Base-by-base conservation (phyloP, 331 rosid genomes). In the Rhamnella rubrinervis region DNA sequence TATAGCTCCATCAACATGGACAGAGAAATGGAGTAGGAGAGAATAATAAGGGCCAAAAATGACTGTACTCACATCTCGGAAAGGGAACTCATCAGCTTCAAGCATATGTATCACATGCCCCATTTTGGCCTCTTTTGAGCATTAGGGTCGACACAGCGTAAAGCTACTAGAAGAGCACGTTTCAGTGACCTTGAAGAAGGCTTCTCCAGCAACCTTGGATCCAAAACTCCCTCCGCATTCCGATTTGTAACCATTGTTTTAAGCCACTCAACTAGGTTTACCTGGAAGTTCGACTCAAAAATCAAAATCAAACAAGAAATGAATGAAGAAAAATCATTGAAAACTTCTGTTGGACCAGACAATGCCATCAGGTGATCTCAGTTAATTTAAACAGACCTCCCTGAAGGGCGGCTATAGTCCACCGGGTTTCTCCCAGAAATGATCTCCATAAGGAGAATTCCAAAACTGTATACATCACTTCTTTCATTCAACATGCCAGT, bases 51-150 rank as follows among this genome's bases (percentile, higher is more conserved):
- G n/a, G 40, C 17, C 31, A 25, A 59, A 74, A 74, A 66, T 76
- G 15, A 8, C 39, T 53, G 55, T 47, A 80, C 89, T 80, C 61
- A 87, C 89, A 66, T 84, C 89, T 52, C 89, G 84, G 78, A 82
- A 85, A 28, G 92, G 92, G 75, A 87, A 87, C 68, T 87, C 89
- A 35, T 87, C 87, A 4, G 88, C 92, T 76, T 87, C 92, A 63
- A 87, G 92, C 89, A 87, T 84, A 71, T 87, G 89, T 25, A 85
- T 80, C 6, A 87, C 92, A 59, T 87, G 92, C 66, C 92, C 92
- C 92, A 87, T 87, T 78, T 85, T 4, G 92, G 92, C 81, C 92
- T 80, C 72, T 87, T 87, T 70, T 85, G 89, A 55, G 83, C 72
- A 76, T 80, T 84, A 17, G 89, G 92, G 72, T 87, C 92, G 68